phyloP scores from a whole-genome alignment of 2,329 filamentous ascomycete species.

The Fusarium penzigii region DNA sequence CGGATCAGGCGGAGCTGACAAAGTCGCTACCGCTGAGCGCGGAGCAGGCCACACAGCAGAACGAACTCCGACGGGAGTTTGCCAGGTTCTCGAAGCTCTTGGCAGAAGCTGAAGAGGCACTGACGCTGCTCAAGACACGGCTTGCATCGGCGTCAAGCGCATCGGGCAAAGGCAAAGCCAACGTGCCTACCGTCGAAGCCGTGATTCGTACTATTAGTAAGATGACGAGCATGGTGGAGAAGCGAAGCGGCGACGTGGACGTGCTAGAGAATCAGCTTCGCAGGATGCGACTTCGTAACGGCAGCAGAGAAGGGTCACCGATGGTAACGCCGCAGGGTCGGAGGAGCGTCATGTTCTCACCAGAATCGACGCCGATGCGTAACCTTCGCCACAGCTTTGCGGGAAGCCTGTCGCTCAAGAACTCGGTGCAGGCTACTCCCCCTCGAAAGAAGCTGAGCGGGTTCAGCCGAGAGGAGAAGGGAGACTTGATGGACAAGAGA shows the following conservation, averaged over 20 bases:
- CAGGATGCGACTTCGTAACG: constrained; percentile 59
- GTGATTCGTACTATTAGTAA: constrained; percentile 89
- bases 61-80: constrained; percentile 76
- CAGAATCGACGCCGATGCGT: constrained; percentile 45
- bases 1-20: constrained; percentile 63
- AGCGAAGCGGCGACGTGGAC: constrained; percentile 87
- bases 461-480: constrained; percentile 61
- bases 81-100: constrained; percentile 73
- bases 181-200: constrained; percentile 83
- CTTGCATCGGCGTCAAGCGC: constrained; percentile 61
- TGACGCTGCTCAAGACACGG: constrained; percentile 77
- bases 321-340: constrained; percentile 41
- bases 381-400: constrained; percentile 43
- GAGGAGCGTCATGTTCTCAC: constrained; percentile 43
- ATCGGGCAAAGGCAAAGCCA: constrained; percentile 46
- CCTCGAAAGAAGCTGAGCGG: constrained; percentile 64
- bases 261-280: constrained; percentile 86
- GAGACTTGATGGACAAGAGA: constrained; percentile 53
- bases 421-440: constrained; percentile 43
- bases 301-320: constrained; percentile 46
- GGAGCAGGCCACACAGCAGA: constrained; percentile 82
- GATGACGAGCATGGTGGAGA: constrained; percentile 91
- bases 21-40: constrained; percentile 75
- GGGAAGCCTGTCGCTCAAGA: constrained; percentile 43
- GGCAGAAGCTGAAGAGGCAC: constrained; percentile 74